Evolutionary conservation across 257 asterid genomes (phyloP).

Genomic region (Forsythia suspensa): DNA sequence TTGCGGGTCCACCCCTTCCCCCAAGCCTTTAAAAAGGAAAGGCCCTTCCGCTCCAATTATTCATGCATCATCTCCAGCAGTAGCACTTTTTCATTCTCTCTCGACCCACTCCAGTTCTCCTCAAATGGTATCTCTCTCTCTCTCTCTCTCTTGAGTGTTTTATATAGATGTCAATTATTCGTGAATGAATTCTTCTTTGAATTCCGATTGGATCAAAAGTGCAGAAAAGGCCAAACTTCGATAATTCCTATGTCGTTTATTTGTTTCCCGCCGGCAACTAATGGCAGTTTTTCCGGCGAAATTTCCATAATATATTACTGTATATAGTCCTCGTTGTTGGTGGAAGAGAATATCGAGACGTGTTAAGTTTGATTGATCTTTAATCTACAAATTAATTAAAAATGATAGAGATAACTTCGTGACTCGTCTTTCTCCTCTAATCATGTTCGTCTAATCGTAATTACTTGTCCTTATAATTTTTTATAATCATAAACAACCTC

Average conservation of each 20-base stretch:
- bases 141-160: too few relatives aligned
- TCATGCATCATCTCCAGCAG: not conserved
- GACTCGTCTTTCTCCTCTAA: not conserved
- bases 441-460: too few relatives aligned
- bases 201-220: too few relatives aligned
- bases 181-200: not conserved
- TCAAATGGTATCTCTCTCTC: slow-evolving; percentile 17
- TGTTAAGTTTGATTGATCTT: not conserved
- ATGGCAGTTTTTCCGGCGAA: slow-evolving; percentile 21
- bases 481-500: too few relatives aligned
- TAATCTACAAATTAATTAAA: not conserved
- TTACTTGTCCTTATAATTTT: too few relatives aligned
- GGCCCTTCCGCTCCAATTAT: not conserved
- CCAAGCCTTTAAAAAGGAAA: not conserved
- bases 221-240: not conserved
- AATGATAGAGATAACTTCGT: not conserved
- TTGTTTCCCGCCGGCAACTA: slow-evolving; percentile 20
- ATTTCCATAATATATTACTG: too few relatives aligned
- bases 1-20: too few relatives aligned
- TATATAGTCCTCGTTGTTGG: not conserved
- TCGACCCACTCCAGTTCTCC: not conserved
- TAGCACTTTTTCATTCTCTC: not conserved
- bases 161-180: too few relatives aligned
- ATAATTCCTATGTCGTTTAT: slow-evolving; percentile 5
- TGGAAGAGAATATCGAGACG: not conserved